Percentiles rank a stretch among this genome's conserved stretches.
Evolutionary conservation across 2,329 filamentous ascomycete genomes (phyloP).

Genomic region (Colletotrichum viniferum): DNA sequence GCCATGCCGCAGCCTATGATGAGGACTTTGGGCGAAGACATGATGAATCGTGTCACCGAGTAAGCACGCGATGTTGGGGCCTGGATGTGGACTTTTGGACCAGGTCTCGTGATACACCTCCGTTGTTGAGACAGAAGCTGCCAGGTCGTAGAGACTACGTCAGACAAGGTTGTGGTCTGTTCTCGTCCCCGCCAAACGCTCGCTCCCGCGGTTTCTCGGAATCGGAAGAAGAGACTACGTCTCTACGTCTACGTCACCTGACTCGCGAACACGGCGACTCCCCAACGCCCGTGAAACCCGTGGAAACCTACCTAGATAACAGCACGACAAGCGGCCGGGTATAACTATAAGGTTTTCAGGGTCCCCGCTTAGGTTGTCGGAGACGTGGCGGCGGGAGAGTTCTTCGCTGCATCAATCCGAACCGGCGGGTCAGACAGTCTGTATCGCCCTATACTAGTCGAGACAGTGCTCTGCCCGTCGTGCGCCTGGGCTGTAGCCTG

Average conservation of each 20-base stretch:
- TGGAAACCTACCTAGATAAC: background rate
- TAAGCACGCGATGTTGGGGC: background rate
- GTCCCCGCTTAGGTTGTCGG: background rate
- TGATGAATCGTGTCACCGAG: background rate
- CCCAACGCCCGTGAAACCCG: background rate
- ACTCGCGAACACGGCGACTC: background rate
- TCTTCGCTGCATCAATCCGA: background rate
- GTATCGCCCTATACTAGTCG: background rate
- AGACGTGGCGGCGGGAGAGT: background rate
- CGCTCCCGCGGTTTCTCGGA: background rate
- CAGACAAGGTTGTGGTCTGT: background rate
- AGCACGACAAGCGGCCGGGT: background rate
- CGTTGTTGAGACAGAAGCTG: background rate
- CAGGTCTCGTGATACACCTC: background rate
- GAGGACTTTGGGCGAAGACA: slow-evolving; percentile 18
- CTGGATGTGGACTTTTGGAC: no score
- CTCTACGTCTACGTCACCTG: background rate
- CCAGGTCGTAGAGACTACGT: background rate
- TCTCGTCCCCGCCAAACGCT: background rate
- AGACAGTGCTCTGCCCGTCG: background rate
- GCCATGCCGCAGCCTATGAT: slow-evolving; percentile 29
- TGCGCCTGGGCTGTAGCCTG: background rate
- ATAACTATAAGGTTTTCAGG: background rate
- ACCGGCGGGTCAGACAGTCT: background rate
- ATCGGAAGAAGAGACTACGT: background rate